phyloP scores from a whole-genome alignment of 306 rosid species.

The Cicer arietinum region DNA sequence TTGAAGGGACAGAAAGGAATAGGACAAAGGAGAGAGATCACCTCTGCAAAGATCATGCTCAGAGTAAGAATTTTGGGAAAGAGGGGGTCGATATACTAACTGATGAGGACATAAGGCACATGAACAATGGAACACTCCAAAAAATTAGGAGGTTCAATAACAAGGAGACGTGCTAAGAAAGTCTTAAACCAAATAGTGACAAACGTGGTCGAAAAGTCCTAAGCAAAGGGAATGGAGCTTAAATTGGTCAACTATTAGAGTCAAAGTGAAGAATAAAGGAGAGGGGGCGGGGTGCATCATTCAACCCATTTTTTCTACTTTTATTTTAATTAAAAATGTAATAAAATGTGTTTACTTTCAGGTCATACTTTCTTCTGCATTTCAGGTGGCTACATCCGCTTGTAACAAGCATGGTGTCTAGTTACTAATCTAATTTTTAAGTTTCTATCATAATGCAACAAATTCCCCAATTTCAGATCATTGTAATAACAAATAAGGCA shows the following conservation, averaged over 20 bases:
- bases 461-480: constrained; percentile 29
- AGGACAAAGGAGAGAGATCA: not conserved
- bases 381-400: not conserved
- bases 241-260: too few species aligned
- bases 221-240: too few species aligned
- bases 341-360: not conserved
- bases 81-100: not conserved
- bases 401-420: not conserved
- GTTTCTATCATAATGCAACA: constrained; percentile 17
- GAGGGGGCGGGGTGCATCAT: too few species aligned
- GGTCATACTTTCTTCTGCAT: not conserved
- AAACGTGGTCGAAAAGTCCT: too few species aligned
- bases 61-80: not conserved
- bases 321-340: too few species aligned
- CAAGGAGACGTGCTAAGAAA: too few species aligned
- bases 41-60: not conserved
- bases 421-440: not conserved
- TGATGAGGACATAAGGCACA: too few species aligned
- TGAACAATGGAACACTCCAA: too few species aligned
- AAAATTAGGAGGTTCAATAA: too few species aligned
- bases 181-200: too few species aligned
- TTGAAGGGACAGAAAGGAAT: not conserved
- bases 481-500: constrained; percentile 11
- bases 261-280: too few species aligned
- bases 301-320: too few species aligned